Conservation (phyloP, 257 asterid genomes). For the Scutellaria galericulata region DNA sequence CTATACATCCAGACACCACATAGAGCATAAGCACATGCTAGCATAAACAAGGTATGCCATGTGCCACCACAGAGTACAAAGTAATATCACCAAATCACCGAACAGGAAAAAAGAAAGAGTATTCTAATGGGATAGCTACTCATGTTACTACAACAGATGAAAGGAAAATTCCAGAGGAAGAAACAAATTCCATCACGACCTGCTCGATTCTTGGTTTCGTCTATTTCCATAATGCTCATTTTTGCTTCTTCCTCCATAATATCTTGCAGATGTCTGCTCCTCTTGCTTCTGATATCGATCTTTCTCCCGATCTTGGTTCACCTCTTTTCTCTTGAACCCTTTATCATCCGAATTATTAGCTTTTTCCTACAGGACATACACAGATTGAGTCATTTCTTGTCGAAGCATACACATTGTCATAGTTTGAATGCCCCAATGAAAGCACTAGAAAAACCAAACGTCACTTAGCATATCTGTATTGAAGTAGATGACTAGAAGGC, state of each 20-base stretch:
- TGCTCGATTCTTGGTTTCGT: slow-evolving; percentile 51
- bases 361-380: slow-evolving; percentile 40
- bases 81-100: not conserved
- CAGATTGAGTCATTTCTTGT: slow-evolving; percentile 18
- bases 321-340: slow-evolving; percentile 39
- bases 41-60: not conserved
- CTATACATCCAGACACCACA: slow-evolving; percentile 40
- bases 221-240: slow-evolving; percentile 52
- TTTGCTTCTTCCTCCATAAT: slow-evolving; percentile 48
- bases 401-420: slow-evolving; percentile 16
- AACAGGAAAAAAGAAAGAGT: slow-evolving; percentile 14
- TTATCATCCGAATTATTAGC: slow-evolving; percentile 44
- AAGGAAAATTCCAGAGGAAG: slow-evolving; percentile 20
- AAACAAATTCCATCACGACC: slow-evolving; percentile 38
- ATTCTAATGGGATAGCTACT: slow-evolving; percentile 7
- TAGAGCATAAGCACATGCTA: slow-evolving; percentile 9
- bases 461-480: not conserved
- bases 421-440: not conserved
- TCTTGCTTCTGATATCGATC: slow-evolving; percentile 41
- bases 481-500: not conserved
- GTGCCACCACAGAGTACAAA: slow-evolving; percentile 10
- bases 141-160: slow-evolving; percentile 27
- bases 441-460: not conserved
- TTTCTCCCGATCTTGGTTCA: slow-evolving; percentile 41
- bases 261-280: slow-evolving; percentile 36